These are phyloP conservation scores for Debaryomyces tyrocola DNA, from an alignment of 805 yeast genomes.

Conservation along the genomic window DNA sequence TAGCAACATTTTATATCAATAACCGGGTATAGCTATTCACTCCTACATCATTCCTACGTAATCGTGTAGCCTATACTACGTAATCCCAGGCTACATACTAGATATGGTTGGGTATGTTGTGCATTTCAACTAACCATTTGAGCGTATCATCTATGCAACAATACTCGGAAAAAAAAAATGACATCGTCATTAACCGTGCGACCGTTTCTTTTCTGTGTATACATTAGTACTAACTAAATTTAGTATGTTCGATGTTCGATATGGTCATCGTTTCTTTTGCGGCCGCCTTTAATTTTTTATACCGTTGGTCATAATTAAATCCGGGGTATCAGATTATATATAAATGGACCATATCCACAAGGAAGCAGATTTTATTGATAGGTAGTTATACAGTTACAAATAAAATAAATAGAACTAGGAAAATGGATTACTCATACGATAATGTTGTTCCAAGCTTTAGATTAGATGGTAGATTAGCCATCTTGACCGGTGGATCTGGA, in stretches of 20 bases:
- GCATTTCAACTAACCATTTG: no score
- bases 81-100: no score
- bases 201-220: not conserved
- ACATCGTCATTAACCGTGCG: not conserved
- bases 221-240: not conserved
- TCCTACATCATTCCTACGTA: no score
- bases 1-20: no score
- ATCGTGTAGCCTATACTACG: no score
- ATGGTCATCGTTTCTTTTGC: not conserved
- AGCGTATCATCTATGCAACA: not conserved
- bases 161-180: not conserved
- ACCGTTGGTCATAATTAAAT: not conserved
- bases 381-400: not conserved
- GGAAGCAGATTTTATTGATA: not conserved
- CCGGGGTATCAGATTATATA: not conserved
- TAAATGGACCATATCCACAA: not conserved
- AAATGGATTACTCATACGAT: slow-evolving; percentile 35
- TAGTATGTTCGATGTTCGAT: not conserved
- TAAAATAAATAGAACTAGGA: not conserved
- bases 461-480: slow-evolving; percentile 68
- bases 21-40: no score
- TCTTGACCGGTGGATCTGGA: slow-evolving; percentile 82
- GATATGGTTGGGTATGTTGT: no score
- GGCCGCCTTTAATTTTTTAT: not conserved
- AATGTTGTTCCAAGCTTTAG: slow-evolving; percentile 63